These are phyloP conservation scores for Podospora pseudoanserina DNA, from an alignment of 495 filamentous ascomycete genomes.

Conservation along the genomic window DNA sequence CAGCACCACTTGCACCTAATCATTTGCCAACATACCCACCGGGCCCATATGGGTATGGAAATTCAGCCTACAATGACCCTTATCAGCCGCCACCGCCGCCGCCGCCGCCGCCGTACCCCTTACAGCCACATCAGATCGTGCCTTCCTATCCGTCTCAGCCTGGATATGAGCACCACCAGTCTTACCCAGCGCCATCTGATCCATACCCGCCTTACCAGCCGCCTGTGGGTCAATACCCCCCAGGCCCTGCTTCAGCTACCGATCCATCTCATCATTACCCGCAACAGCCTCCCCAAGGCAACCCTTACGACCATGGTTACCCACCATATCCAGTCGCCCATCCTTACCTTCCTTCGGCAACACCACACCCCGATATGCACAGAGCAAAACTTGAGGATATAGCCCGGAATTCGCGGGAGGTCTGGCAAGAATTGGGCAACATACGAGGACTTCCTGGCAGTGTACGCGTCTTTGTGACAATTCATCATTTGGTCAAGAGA, in stretches of 20 bases:
- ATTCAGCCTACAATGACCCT: conserved; percentile 36
- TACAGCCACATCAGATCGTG: conserved; percentile 32
- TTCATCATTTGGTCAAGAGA: conserved; percentile 57
- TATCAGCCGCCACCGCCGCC: conserved; percentile 25
- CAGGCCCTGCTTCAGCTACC: conserved; percentile 7
- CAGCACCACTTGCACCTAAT: conserved; percentile 13
- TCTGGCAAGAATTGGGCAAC: conserved; percentile 58
- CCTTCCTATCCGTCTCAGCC: conserved; percentile 30
- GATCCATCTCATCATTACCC: conserved; percentile 22
- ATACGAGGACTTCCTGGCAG: conserved; percentile 61
- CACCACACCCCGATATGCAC: conserved; percentile 36
- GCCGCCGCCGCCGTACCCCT: neutral
- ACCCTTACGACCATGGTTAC: conserved; percentile 29
- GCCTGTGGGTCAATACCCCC: conserved; percentile 22
- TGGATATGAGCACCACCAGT: conserved; percentile 25
- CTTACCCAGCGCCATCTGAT: conserved; percentile 27
- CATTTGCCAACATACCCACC: conserved; percentile 33
- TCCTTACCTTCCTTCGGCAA: conserved; percentile 20
- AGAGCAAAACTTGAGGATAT: conserved; percentile 56
- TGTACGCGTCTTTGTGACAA: conserved; percentile 59
- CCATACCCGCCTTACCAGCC: conserved; percentile 29
- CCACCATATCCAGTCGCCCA: conserved; percentile 17
- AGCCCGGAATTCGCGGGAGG: conserved; percentile 53
- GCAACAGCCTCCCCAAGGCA: conserved; percentile 22
- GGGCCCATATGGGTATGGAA: conserved; percentile 39